A percentile compares a stretch with the other conserved stretches of the same genome.
These are phyloP conservation scores for Verticillium isaacii DNA, from an alignment of 2,329 filamentous ascomycete genomes.

Conservation along the genomic window DNA sequence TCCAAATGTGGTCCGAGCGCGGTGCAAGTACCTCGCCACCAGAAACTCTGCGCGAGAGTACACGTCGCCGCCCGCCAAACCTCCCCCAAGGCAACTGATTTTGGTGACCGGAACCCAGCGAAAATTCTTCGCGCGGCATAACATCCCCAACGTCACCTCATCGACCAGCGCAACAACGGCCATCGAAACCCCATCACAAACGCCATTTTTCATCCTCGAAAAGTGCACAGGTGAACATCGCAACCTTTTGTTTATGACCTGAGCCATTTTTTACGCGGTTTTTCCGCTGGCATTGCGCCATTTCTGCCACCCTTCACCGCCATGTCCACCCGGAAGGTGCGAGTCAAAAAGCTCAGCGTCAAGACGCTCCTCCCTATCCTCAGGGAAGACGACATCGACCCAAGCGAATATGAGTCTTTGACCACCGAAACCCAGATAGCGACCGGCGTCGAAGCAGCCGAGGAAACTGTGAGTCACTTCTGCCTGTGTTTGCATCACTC, in stretches of 20 bases:
- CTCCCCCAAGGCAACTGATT: conserved; percentile 8
- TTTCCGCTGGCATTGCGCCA: conserved; percentile 46
- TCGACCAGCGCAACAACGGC: conserved; percentile 38
- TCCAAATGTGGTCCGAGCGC: conserved; percentile 10
- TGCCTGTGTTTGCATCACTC: conserved; percentile 20
- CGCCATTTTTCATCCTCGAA: conserved; percentile 47
- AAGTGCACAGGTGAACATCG: conserved; percentile 44
- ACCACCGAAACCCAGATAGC: conserved; percentile 82
- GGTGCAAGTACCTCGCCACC: conserved; percentile 5
- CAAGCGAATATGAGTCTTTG: conserved; percentile 79
- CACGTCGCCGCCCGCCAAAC: conserved; percentile 7
- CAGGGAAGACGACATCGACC: conserved; percentile 85
- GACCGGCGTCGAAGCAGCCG: conserved; percentile 93
- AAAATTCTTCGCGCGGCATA: conserved; percentile 53
- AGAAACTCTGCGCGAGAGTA: conserved; percentile 6
- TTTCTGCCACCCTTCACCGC: conserved; percentile 32
- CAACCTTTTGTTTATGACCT: conserved; percentile 56
- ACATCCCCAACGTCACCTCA: conserved; percentile 53
- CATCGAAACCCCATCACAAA: conserved; percentile 53
- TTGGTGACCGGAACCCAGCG: conserved; percentile 26
- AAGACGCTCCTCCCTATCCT: conserved; percentile 86
- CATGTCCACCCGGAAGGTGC: conserved; percentile 65
- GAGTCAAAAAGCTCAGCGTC: conserved; percentile 86
- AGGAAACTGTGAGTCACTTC: conserved; percentile 81
- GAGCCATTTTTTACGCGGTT: conserved; percentile 59